Conservation (phyloP, 805 yeast genomes). For the Teunomyces funiuensis region DNA sequence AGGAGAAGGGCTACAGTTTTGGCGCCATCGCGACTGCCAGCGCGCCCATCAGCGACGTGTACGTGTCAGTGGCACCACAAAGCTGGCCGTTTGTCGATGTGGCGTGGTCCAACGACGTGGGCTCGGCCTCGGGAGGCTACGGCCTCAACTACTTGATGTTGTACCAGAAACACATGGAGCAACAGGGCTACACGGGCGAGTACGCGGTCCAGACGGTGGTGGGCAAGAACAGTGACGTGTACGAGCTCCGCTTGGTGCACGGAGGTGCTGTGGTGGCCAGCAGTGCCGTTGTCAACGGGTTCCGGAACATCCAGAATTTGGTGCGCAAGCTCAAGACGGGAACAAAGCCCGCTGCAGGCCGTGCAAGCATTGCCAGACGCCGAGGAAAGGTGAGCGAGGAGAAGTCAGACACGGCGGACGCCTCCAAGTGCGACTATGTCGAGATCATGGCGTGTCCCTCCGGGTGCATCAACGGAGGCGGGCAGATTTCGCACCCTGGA, state of each 20-base stretch:
- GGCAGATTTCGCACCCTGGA: conserved; percentile 62
- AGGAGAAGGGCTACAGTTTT: conserved; percentile 31
- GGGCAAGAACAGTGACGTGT: conserved; percentile 77
- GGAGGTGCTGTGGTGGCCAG: conserved; percentile 43
- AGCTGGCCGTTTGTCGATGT: conserved; percentile 59
- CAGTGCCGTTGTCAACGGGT: conserved; percentile 78
- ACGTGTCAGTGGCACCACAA: conserved; percentile 47
- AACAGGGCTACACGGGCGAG: conserved; percentile 16
- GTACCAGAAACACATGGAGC: conserved; percentile 25
- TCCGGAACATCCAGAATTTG: conserved; percentile 89
- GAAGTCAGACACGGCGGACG: conserved; percentile 48
- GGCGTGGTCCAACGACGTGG: conserved; percentile 74
- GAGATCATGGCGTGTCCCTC: conserved; percentile 99
- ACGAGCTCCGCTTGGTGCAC: conserved; percentile 61
- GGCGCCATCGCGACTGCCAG: neutral
- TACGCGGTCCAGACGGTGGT: conserved; percentile 40
- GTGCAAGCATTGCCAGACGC: neutral
- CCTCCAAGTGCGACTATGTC: conserved; percentile 70
- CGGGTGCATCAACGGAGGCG: conserved; percentile 97
- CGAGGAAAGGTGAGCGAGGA: conserved; percentile 8
- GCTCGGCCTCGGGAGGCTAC: conserved; percentile 89
- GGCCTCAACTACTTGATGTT: conserved; percentile 63
- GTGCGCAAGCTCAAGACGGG: conserved; percentile 72
- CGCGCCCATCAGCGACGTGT: conserved; percentile 18
- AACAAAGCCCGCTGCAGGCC: conserved; percentile 7